These are phyloP conservation scores for sunflower (Helianthus annuus) DNA, from an alignment of 129 eudicot genomes.

Conservation along the genomic window DNA sequence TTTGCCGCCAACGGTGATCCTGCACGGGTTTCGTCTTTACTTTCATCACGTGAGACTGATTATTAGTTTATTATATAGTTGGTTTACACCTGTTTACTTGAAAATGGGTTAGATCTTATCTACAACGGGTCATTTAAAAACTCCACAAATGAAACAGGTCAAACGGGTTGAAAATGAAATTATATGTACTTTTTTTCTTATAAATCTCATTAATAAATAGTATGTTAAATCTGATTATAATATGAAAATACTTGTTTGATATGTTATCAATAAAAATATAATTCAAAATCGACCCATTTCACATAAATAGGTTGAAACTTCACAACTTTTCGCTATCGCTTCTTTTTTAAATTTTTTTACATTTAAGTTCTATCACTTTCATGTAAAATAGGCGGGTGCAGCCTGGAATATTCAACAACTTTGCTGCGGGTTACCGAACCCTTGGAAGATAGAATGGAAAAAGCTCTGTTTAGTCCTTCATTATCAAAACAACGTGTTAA, in stretches of 20 bases:
- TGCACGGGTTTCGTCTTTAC: slow-evolving; percentile 40
- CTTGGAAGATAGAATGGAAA: slow-evolving; percentile 92
- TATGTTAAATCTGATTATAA: not conserved
- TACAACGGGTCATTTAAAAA: not conserved
- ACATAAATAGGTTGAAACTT: not conserved
- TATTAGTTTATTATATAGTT: slow-evolving; percentile 2
- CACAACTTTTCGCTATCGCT: not conserved
- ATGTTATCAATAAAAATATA: not conserved
- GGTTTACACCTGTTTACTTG: not conserved
- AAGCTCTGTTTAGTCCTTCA: slow-evolving; percentile 90
- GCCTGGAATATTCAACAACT: slow-evolving; percentile 57
- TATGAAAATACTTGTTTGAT: not conserved
- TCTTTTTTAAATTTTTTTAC: not conserved
- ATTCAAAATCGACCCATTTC: not conserved
- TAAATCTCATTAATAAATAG: not conserved
- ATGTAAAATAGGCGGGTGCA: slow-evolving; percentile 48
- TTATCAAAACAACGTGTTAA: slow-evolving; percentile 94
- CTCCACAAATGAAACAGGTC: not conserved
- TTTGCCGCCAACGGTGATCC: slow-evolving; percentile 66
- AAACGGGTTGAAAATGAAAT: not conserved
- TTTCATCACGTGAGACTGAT: slow-evolving; percentile 53
- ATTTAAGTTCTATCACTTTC: not conserved
- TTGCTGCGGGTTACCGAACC: slow-evolving; percentile 83
- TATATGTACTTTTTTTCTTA: not conserved
- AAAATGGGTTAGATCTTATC: slow-evolving; percentile 1